Conservation (phyloP, 176 grass and related monocot genomes). For the Musa beccarii region DNA sequence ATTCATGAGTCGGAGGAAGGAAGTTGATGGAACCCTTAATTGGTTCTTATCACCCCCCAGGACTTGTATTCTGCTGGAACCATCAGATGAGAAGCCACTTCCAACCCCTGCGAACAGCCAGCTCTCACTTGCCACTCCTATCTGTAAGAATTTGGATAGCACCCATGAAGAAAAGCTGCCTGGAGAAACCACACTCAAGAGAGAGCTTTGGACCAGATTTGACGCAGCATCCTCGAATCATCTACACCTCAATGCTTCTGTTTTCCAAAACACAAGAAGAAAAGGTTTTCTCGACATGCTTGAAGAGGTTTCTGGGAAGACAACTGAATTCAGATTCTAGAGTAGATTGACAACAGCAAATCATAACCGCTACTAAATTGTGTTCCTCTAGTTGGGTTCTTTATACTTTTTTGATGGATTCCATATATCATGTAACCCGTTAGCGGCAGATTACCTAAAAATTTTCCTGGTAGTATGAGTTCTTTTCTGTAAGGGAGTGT, state of each 20-base stretch:
- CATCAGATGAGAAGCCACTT: conserved; percentile 32
- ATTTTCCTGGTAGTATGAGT: too few relatives aligned
- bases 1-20: conserved; percentile 25
- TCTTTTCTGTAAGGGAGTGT: too few relatives aligned
- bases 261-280: conserved; percentile 39
- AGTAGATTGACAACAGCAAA: background rate
- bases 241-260: conserved; percentile 39
- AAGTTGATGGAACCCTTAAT: conserved; percentile 47
- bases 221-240: conserved; percentile 47
- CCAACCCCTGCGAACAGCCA: conserved; percentile 27
- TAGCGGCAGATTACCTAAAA: too few relatives aligned
- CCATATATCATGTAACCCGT: too few relatives aligned
- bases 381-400: background rate
- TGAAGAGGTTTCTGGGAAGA: conserved; percentile 50
- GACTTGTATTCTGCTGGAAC: conserved; percentile 54
- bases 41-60: conserved; percentile 91
- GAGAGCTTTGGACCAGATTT: conserved; percentile 76
- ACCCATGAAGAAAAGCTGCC: conserved; percentile 42
- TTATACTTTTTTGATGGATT: too few relatives aligned
- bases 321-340: background rate
- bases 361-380: background rate
- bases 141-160: conserved; percentile 56
- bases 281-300: conserved; percentile 83
- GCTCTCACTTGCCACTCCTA: conserved; percentile 30
- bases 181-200: conserved; percentile 79